Evolutionary conservation across 176 grass and related monocot genomes (phyloP), one percentile per base, ranked within the genome.

Genomic region (Calamus simplicifolius): DNA sequence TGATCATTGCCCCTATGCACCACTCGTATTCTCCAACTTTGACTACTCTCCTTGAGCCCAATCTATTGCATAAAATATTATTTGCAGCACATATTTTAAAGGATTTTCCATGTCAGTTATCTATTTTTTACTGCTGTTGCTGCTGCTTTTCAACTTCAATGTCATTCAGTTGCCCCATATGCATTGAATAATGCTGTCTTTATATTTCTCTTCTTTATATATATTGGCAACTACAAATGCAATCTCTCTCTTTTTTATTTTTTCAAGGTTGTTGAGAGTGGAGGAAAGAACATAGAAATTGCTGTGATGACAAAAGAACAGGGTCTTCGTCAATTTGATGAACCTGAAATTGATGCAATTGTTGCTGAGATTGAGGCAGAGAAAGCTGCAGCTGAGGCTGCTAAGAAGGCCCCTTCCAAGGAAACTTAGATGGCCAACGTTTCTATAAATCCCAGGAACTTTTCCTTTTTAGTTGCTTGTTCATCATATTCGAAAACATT

Each of bases 371-470:
- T 91, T 35, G 87, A 91, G 69, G 87, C 73, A 23, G 84, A 97
- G 75, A 88, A 97, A 73, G 83, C 87, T 29, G 87, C 93, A 49
- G 93, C 93, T 1, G 93, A 82, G 59, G 81, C 87, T 77, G 79
- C 81, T 29, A 91, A 85, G 87, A 85, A 91, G 52, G 78, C 76
- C 59, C 73, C 62, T 51, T 51, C 38, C 0, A 81, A 71, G 68
- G 81, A 81, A 26, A 63, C 74, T n/a, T 96, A n/a, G 64, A 75
- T 61, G 28, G 21, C 23, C 19, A 29, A 16, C 50, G 56, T 26
- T 68, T 54, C 2, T 43, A 18, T 38, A 68, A 10, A 3, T 56
- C 68, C 14, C 15, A 26, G 54, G 35, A 51, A 29, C 17, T 52
- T 55, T 18, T 50, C n/a, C 26, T 18, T 31, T 29, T 48, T 2